Evolutionary conservation across 2,329 filamentous ascomycete species (phyloP).

Genomic region (Fusarium sp.): DNA sequence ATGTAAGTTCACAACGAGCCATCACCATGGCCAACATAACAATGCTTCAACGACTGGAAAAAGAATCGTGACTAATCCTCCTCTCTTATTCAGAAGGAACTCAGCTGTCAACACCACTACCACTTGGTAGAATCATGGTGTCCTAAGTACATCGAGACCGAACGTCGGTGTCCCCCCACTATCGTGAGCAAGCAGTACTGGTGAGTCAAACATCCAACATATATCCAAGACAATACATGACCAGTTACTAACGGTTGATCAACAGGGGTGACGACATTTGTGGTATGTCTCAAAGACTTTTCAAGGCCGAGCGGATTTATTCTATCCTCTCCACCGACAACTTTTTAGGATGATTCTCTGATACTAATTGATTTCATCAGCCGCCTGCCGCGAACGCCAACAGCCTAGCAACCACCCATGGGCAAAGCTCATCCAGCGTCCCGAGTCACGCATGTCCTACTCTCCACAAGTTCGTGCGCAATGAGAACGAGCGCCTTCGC

Average conservation of each 20-base stretch:
- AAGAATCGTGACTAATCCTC: slow-evolving; percentile 31
- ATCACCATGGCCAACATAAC: neutral
- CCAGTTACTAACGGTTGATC: slow-evolving; percentile 44
- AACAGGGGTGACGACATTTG: slow-evolving; percentile 62
- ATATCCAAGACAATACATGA: slow-evolving; percentile 3
- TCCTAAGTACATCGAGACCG: slow-evolving; percentile 61
- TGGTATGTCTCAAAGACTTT: slow-evolving; percentile 53
- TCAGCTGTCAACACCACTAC: slow-evolving; percentile 67
- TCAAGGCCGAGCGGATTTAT: slow-evolving; percentile 24
- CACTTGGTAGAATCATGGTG: slow-evolving; percentile 65
- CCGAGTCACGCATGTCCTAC: slow-evolving; percentile 50
- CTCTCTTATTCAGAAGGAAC: slow-evolving; percentile 59
- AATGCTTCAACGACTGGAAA: neutral
- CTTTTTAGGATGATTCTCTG: slow-evolving; percentile 19
- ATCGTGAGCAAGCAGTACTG: slow-evolving; percentile 64
- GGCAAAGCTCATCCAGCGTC: slow-evolving; percentile 57
- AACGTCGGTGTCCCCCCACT: slow-evolving; percentile 59
- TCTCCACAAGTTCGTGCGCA: slow-evolving; percentile 51
- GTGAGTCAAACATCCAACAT: slow-evolving; percentile 50
- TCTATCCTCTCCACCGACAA: slow-evolving; percentile 15
- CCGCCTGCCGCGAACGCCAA: slow-evolving; percentile 58
- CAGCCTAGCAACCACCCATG: slow-evolving; percentile 57
- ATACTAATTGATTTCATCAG: slow-evolving; percentile 49
- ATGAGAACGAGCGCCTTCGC: slow-evolving; percentile 33
- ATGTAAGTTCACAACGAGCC: slow-evolving; percentile 53